These are phyloP conservation scores for Cylindrotheca closterium DNA, from an alignment of 108 stramenopile genomes.

Conservation along the genomic window DNA sequence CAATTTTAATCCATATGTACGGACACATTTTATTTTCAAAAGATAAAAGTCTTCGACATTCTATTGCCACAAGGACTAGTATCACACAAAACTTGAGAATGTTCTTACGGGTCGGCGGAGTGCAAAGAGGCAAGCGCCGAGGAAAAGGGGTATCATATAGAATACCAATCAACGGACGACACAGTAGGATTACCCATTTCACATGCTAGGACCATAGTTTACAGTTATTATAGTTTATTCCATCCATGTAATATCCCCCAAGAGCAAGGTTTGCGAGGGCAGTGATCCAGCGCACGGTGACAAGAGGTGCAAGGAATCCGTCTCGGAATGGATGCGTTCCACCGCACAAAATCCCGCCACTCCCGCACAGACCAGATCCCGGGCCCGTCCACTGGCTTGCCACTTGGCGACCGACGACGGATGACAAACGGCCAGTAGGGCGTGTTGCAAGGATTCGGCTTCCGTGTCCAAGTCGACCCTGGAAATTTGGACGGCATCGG, in stretches of 20 bases:
- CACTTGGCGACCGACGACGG: conserved; percentile 69
- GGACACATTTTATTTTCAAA: too few species aligned
- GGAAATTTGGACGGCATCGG: conserved; percentile 72
- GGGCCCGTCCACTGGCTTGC: conserved; percentile 48
- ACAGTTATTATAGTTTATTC: too few species aligned
- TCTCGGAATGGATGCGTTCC: conserved; percentile 70
- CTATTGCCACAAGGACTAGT: too few species aligned
- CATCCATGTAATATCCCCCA: conserved; percentile 86
- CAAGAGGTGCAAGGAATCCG: conserved; percentile 68
- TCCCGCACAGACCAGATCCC: conserved; percentile 70
- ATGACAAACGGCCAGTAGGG: conserved; percentile 82
- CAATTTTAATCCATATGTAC: too few species aligned
- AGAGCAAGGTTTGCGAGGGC: conserved; percentile 63
- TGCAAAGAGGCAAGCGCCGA: too few species aligned
- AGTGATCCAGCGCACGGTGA: conserved; percentile 77
- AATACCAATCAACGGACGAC: too few species aligned
- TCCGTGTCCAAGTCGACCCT: conserved; percentile 41
- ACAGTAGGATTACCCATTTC: too few species aligned
- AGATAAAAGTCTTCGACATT: too few species aligned
- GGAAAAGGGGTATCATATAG: too few species aligned
- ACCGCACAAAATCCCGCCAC: conserved; percentile 85
- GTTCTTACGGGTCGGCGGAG: too few species aligned
- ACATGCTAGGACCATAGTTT: too few species aligned
- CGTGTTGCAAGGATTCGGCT: conserved; percentile 47
- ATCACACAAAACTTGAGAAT: too few species aligned